Base-by-base conservation (phyloP, 1,139 yeast species). In the Hemisphaericaspora xylofermentans region DNA sequence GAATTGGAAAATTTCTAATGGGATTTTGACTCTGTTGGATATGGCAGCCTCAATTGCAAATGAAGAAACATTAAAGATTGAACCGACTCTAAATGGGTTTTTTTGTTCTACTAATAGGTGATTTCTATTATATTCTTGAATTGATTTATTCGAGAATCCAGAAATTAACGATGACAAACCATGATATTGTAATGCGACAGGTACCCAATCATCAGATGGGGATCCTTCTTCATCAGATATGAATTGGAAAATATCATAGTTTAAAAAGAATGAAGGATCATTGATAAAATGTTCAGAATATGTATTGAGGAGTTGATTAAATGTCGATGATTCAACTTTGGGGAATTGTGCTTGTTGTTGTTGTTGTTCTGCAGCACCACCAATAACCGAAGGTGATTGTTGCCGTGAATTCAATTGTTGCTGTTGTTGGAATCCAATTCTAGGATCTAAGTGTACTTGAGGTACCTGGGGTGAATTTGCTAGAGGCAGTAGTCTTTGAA, bases 31-130 rank as follows among this genome's bases (percentile, higher is more conserved):
- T 16, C 39, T 40, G 35, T 48, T 43, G 4, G 48, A 40, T 19
- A 47, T 36, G n/a, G 60, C 58, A 6, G 58, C 57, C 33, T 45
- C 47, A 13, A 53, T 43, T 14, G 54, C 50, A 32, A 53, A 47
- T 18, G 60, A 56, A 10, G 56, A 49, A 4, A 58, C 43, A 40
- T 56, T 52, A 42, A 58, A 58, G 10, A 58, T 54, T 10, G 61
- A 54, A 1, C 60, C 60, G 17, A 58, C 62, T 32, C 60, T 41
- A 36, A 58, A 58, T 13, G 63, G 61, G 31, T 46, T 49, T 36
- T 45, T 44, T 29, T 43, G 42, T 13, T 35, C 45, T 29, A 35
- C 41, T 9, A 39, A 24, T 14, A 37, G 25, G 32, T 43, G 37
- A 17, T 38, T 41, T 4, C 22, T 22, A 31, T 48, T 45, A 17